Conservation (phyloP, 257 asterid genomes). For the Penstemon newberryi region DNA sequence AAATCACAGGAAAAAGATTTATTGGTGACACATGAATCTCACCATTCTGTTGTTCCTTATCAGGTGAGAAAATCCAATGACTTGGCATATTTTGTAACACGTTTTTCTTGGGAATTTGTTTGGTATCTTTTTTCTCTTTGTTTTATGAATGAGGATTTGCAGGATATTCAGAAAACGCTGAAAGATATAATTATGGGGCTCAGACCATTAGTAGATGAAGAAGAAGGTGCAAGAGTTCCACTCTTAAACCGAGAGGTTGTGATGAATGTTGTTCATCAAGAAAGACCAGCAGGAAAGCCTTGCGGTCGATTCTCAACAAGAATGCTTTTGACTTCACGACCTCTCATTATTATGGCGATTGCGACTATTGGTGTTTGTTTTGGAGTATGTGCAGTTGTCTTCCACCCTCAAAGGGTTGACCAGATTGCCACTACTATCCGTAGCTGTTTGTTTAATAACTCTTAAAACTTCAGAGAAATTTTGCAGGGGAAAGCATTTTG, state of each 20-base stretch:
- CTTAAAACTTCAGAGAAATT: constrained; percentile 21
- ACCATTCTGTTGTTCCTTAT: constrained; percentile 24
- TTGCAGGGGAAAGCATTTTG: background rate
- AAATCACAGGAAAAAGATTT: constrained; percentile 34
- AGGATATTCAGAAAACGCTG: constrained; percentile 39
- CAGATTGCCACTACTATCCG: constrained; percentile 59
- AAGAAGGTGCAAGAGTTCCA: constrained; percentile 46
- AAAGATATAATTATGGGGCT: constrained; percentile 27
- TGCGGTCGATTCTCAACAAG: constrained; percentile 37
- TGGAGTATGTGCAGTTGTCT: constrained; percentile 61
- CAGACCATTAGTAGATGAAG: constrained; percentile 28
- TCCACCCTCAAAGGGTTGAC: constrained; percentile 66
- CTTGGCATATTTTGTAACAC: background rate
- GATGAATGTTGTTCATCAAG: constrained; percentile 44
- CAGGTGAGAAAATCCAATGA: constrained; percentile 38
- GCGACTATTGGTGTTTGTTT: constrained; percentile 60
- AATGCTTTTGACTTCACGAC: constrained; percentile 42
- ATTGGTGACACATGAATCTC: constrained; percentile 10
- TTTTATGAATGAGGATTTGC: constrained; percentile 14
- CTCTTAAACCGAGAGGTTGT: constrained; percentile 55
- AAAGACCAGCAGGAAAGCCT: constrained; percentile 35
- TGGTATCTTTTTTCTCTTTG: background rate
- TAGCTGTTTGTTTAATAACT: constrained; percentile 54
- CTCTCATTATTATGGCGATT: constrained; percentile 40
- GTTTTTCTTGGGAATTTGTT: background rate